These are phyloP conservation scores for Curvularia spicifera DNA, from an alignment of 2,329 filamentous ascomycete genomes.

Conservation along the genomic window DNA sequence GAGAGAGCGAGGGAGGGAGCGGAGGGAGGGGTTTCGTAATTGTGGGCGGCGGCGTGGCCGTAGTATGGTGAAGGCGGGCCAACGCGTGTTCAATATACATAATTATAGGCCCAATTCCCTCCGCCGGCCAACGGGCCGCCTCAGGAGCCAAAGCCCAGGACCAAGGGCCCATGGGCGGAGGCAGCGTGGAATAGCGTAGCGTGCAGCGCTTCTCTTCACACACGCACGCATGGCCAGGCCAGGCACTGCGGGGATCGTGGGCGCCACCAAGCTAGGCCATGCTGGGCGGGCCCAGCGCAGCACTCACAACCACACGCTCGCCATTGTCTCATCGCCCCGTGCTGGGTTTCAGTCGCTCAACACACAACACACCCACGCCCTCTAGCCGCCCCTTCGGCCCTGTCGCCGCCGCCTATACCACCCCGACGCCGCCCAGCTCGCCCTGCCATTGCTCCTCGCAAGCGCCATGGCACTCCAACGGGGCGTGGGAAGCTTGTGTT, in stretches of 20 bases:
- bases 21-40: background rate
- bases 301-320: too few species aligned
- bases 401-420: background rate
- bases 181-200: background rate
- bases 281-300: too few species aligned
- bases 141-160: background rate
- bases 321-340: background rate
- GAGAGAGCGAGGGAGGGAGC: background rate
- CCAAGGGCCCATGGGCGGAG: background rate
- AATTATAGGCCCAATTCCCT: background rate
- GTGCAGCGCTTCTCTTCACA: background rate
- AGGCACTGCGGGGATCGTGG: background rate
- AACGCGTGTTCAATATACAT: background rate
- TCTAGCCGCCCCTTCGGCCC: background rate
- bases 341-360: background rate
- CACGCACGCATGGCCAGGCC: too few species aligned
- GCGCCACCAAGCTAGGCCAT: too few species aligned
- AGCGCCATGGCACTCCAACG: background rate
- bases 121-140: background rate
- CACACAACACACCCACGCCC: background rate
- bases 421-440: too few species aligned
- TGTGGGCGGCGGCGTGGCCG: background rate
- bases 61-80: background rate
- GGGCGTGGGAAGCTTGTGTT: background rate
- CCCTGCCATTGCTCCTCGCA: background rate